Percentiles rank a stretch among this genome's conserved stretches.
These are phyloP conservation scores for Nicotiana rustica DNA, from an alignment of 305 asterid genomes.

Conservation along the genomic window DNA sequence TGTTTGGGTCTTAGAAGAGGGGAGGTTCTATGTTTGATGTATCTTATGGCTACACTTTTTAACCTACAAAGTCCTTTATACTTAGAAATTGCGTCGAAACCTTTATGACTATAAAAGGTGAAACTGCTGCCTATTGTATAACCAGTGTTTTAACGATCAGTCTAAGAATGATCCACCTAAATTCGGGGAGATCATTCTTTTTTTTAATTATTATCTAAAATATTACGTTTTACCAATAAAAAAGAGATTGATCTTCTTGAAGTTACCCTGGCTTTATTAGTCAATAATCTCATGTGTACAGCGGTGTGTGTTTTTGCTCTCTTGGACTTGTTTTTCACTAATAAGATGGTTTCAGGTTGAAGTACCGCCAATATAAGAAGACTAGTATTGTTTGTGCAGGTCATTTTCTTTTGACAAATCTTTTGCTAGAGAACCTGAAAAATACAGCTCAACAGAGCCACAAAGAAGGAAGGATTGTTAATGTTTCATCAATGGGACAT, in stretches of 20 bases:
- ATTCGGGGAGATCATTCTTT: too few relatives aligned
- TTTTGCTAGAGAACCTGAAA: slow-evolving; percentile 77
- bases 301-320: neutral
- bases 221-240: too few relatives aligned
- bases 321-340: neutral
- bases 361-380: slow-evolving; percentile 29
- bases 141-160: neutral
- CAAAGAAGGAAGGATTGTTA: slow-evolving; percentile 83
- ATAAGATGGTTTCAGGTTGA: neutral
- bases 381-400: slow-evolving; percentile 55
- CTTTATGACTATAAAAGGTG: neutral
- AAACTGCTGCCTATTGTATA: too few relatives aligned
- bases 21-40: neutral
- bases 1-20: neutral
- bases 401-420: slow-evolving; percentile 84
- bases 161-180: neutral
- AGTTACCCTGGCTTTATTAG: neutral
- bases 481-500: slow-evolving; percentile 74
- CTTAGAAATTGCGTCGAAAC: neutral
- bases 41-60: neutral
- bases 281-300: neutral
- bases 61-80: neutral
- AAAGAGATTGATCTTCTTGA: too few relatives aligned
- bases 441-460: slow-evolving; percentile 64
- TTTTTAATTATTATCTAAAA: too few relatives aligned